Conservation (phyloP, 1,284 basidiomycete species). For the Cryptococcus sp. region DNA sequence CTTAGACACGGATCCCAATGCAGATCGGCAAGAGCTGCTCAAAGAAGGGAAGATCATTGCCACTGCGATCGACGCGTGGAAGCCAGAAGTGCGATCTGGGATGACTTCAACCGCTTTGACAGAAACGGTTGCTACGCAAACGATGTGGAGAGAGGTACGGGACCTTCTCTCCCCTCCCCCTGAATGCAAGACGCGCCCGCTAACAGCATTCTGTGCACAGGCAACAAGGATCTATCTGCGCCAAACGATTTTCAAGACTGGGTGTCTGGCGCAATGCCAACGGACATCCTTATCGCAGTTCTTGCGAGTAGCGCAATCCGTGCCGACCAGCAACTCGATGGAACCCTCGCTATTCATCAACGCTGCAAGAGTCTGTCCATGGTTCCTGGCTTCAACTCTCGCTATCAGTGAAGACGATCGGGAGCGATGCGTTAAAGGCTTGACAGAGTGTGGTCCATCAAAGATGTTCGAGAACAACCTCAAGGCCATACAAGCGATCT, state of each 20-base stretch:
- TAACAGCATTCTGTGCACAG: neutral
- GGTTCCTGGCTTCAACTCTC: conserved; percentile 1
- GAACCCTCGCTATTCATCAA: neutral
- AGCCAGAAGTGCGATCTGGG: conserved; percentile 3
- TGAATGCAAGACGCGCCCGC: no score
- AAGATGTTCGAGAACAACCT: neutral
- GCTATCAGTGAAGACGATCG: neutral
- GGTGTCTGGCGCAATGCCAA: neutral
- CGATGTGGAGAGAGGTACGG: conserved; percentile 3
- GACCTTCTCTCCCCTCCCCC: no score
- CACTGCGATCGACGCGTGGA: neutral
- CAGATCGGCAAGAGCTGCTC: neutral
- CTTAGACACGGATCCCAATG: neutral
- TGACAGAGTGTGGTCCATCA: neutral
- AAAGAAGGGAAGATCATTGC: neutral
- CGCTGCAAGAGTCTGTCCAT: neutral
- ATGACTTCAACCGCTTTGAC: neutral
- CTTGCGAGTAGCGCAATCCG: neutral
- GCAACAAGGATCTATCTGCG: neutral
- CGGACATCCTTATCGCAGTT: neutral
- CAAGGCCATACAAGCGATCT: neutral
- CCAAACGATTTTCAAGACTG: neutral
- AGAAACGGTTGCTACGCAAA: conserved; percentile 5
- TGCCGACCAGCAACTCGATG: neutral
- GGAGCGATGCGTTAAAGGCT: neutral